Percentiles rank a stretch among this genome's conserved stretches.
Evolutionary conservation across 2,329 filamentous ascomycete species (phyloP).

Genomic region (Epicoccum sorghinum): DNA sequence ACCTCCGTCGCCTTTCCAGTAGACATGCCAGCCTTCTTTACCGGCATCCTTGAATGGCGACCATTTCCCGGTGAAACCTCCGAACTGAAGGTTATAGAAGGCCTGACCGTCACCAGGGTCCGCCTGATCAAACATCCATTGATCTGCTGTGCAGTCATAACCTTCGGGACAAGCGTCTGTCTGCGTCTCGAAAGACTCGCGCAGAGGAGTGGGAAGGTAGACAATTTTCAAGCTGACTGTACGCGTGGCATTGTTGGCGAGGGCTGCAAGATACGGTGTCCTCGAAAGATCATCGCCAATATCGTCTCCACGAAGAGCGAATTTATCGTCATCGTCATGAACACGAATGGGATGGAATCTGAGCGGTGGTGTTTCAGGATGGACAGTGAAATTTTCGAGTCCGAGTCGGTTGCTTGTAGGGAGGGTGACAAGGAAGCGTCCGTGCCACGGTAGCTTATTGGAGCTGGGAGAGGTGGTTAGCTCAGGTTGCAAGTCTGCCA

Average conservation of each 20-base stretch:
- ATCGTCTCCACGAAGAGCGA: constrained; percentile 20
- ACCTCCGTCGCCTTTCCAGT: constrained; percentile 24
- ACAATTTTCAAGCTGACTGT: constrained; percentile 19
- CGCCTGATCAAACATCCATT: constrained; percentile 13
- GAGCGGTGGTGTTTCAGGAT: constrained; percentile 23
- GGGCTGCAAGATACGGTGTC: constrained; percentile 23
- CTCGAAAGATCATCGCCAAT: constrained; percentile 14
- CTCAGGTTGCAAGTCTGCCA: not conserved
- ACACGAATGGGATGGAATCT: constrained; percentile 22
- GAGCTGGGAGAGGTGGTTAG: constrained; percentile 12
- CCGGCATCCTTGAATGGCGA: constrained; percentile 25
- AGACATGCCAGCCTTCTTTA: constrained; percentile 27
- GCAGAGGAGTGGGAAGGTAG: constrained; percentile 15
- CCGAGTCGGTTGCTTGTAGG: constrained; percentile 22
- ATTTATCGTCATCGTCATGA: constrained; percentile 11
- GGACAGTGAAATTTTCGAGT: constrained; percentile 35
- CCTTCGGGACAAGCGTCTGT: constrained; percentile 19
- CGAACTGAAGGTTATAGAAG: constrained; percentile 15
- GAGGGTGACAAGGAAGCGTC: constrained; percentile 21
- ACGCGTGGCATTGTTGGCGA: constrained; percentile 17
- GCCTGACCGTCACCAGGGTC: not conserved
- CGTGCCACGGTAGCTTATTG: constrained; percentile 24
- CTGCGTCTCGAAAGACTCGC: constrained; percentile 6
- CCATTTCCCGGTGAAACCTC: constrained; percentile 23
- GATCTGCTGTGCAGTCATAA: constrained; percentile 20